phyloP scores from a whole-genome alignment of 192 early-diverging fungal species.

The Coemansia sp. region DNA sequence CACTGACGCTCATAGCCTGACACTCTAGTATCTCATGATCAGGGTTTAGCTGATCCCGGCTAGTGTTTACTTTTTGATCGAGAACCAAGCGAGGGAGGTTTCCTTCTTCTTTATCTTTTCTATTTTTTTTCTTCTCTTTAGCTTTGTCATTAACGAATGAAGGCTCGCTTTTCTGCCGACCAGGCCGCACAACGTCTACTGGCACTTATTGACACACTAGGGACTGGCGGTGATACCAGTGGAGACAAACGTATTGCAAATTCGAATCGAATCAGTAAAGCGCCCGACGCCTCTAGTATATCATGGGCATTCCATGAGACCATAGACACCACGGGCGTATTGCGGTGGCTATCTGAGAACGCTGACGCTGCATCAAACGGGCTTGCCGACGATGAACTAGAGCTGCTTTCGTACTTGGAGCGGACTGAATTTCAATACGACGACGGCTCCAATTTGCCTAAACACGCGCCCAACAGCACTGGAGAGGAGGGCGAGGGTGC shows the following conservation, averaged over 20 bases:
- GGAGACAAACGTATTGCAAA: background rate
- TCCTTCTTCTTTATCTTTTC: conserved; percentile 5
- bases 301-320: conserved; percentile 50
- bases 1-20: background rate
- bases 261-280: background rate
- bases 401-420: conserved; percentile 33
- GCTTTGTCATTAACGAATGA: conserved; percentile 15
- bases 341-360: conserved; percentile 38
- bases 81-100: background rate
- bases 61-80: background rate
- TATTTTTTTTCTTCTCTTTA: background rate
- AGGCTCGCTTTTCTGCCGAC: conserved; percentile 11
- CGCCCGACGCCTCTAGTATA: conserved; percentile 28
- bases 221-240: background rate
- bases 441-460: background rate
- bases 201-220: conserved; percentile 19
- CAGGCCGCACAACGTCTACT: conserved; percentile 42
- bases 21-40: background rate
- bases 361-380: conserved; percentile 29
- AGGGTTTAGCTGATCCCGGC: background rate
- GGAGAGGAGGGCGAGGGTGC: background rate
- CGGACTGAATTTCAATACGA: conserved; percentile 16
- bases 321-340: conserved; percentile 32
- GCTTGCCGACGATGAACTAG: conserved; percentile 27
- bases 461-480: background rate